Evolutionary conservation across 495 filamentous ascomycete species (phyloP).

Genomic region (Mycothermus thermophilus): DNA sequence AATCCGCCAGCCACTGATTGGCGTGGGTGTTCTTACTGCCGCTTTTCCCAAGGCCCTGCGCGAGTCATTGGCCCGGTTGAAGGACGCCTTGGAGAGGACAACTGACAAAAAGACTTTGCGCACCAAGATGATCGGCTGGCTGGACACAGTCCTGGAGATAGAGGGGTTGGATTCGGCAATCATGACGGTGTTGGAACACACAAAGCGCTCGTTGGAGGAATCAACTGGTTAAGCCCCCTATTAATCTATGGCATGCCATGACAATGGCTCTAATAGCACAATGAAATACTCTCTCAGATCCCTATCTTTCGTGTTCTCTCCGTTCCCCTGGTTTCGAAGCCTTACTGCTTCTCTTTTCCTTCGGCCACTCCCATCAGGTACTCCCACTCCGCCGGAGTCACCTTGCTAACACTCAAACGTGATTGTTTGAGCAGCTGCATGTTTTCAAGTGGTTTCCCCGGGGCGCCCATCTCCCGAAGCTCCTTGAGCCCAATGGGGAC

Average conservation of each 20-base stretch:
- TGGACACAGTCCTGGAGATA: constrained; percentile 39
- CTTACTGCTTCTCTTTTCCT: constrained; percentile 14
- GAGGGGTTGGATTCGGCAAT: constrained; percentile 53
- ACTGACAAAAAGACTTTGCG: constrained; percentile 33
- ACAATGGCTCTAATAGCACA: too few relatives aligned
- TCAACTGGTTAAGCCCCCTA: constrained; percentile 14
- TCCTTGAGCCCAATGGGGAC: constrained; percentile 58
- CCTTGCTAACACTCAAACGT: constrained; percentile 71
- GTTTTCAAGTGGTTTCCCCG: constrained; percentile 52
- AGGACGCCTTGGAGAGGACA: constrained; percentile 28
- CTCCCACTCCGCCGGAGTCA: constrained; percentile 61
- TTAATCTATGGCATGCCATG: too few relatives aligned
- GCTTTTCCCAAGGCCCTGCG: constrained; percentile 63
- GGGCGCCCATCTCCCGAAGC: constrained; percentile 47
- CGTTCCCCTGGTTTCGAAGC: background rate
- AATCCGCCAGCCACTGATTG: constrained; percentile 55
- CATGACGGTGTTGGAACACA: constrained; percentile 48
- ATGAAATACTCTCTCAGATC: too few relatives aligned
- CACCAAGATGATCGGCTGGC: constrained; percentile 44
- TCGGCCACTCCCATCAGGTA: constrained; percentile 51
- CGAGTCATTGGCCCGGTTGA: constrained; percentile 46
- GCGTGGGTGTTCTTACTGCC: constrained; percentile 45
- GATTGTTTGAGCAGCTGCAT: constrained; percentile 73
- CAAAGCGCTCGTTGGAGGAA: constrained; percentile 23
- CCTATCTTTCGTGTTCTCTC: background rate